A percentile compares a stretch with the other conserved stretches of the same genome.
Evolutionary conservation across 768 basidiomycete species (phyloP).

Genomic region (Boletus rex-veris): DNA sequence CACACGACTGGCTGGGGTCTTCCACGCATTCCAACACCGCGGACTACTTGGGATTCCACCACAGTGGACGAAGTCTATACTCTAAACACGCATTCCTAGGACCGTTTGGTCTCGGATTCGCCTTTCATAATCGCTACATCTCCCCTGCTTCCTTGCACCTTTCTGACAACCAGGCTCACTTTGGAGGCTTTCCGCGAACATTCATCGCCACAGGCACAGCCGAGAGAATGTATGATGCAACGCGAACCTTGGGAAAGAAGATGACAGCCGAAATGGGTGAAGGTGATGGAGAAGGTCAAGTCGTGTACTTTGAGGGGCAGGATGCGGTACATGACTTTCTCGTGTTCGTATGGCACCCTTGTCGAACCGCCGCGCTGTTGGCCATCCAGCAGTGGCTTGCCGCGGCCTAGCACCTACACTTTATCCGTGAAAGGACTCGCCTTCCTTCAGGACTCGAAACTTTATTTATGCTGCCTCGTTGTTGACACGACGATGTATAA

Average conservation of each 20-base stretch:
- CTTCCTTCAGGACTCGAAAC: no score
- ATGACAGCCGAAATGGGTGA: constrained; percentile 51
- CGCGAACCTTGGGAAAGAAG: constrained; percentile 41
- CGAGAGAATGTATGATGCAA: constrained; percentile 55
- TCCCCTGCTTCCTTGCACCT: constrained; percentile 53
- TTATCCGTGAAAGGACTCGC: neutral
- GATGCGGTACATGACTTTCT: constrained; percentile 57
- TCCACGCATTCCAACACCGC: constrained; percentile 39
- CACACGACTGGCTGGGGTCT: constrained; percentile 37
- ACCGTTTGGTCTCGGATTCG: constrained; percentile 44
- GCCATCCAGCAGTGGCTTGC: constrained; percentile 48
- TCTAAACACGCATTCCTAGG: constrained; percentile 44
- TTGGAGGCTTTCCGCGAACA: constrained; percentile 57
- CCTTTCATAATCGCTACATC: constrained; percentile 49
- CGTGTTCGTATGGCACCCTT: constrained; percentile 48
- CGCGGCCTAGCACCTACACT: neutral
- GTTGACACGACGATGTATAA: no score
- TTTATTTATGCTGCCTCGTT: no score
- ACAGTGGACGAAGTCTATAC: constrained; percentile 23
- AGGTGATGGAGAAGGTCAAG: constrained; percentile 30
- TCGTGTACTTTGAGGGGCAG: constrained; percentile 46
- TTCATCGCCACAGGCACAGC: constrained; percentile 57
- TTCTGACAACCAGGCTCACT: constrained; percentile 33
- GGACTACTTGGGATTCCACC: constrained; percentile 16
- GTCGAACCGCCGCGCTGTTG: constrained; percentile 44